Percentiles rank a stretch among this genome's conserved stretches.
Conservation (phyloP, 1,139 yeast species). For the Geotrichum carabidarum region DNA sequence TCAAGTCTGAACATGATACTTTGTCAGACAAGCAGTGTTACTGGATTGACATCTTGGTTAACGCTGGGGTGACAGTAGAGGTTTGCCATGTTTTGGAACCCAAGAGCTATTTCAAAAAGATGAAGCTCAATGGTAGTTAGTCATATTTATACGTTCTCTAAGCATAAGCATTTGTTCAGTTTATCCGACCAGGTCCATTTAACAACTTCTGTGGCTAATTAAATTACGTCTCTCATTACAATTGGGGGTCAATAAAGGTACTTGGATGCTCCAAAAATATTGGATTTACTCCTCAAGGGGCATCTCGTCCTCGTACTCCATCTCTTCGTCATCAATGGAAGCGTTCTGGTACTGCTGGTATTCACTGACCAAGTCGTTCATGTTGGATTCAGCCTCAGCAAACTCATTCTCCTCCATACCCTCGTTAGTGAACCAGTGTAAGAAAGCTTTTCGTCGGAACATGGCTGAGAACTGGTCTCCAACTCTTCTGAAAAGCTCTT, state of each 20-base stretch:
- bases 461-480: slow-evolving; percentile 86
- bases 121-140: slow-evolving; percentile 9
- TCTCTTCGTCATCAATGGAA: slow-evolving; percentile 51
- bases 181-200: neutral
- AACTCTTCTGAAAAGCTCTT: slow-evolving; percentile 82
- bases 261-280: neutral
- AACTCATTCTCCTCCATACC: slow-evolving; percentile 96
- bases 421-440: slow-evolving; percentile 92
- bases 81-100: slow-evolving; percentile 33
- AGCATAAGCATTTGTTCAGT: neutral
- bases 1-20: slow-evolving; percentile 39
- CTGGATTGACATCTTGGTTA: slow-evolving; percentile 37
- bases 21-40: slow-evolving; percentile 39
- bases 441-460: slow-evolving; percentile 91
- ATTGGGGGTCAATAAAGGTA: neutral
- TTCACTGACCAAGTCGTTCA: slow-evolving; percentile 83
- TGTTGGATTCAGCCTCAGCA: slow-evolving; percentile 79
- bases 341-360: slow-evolving; percentile 92
- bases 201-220: neutral
- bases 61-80: slow-evolving; percentile 34
- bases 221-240: neutral
- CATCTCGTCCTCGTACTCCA: slow-evolving; percentile 27
- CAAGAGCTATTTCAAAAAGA: slow-evolving; percentile 17
- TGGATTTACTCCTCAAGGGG: slow-evolving; percentile 25
- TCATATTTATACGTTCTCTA: neutral